phyloP scores from a whole-genome alignment of 495 filamentous ascomycete species.

The Aspergillus heteromorphus region DNA sequence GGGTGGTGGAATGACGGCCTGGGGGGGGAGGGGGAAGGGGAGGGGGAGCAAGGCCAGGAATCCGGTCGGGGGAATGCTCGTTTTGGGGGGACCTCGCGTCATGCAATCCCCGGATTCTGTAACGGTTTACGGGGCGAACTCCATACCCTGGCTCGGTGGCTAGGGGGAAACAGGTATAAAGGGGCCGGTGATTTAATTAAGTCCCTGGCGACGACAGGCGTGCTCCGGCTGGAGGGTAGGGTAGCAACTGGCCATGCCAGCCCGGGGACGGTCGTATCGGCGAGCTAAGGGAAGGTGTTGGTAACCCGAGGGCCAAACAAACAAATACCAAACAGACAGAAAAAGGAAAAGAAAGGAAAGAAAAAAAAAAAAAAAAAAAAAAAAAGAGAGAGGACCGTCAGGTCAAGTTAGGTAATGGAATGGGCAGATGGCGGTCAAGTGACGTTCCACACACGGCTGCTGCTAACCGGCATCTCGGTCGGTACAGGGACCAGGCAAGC shows the following conservation, averaged over 20 bases:
- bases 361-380: neutral
- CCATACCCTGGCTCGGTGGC: neutral
- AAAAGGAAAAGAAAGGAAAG: too few relatives aligned
- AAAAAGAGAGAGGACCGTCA: neutral
- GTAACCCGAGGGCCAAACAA: too few relatives aligned
- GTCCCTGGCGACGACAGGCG: neutral
- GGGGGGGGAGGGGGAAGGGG: too few relatives aligned
- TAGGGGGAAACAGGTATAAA: neutral
- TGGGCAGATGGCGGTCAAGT: slow-evolving; percentile 13
- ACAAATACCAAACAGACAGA: too few relatives aligned
- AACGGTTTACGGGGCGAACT: slow-evolving; percentile 1
- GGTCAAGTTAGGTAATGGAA: slow-evolving; percentile 19
- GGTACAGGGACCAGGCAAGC: neutral
- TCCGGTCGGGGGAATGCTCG: neutral
- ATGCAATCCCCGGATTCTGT: slow-evolving; percentile 4
- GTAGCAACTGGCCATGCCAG: too few relatives aligned
- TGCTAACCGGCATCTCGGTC: slow-evolving; percentile 21
- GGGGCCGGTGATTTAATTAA: neutral
- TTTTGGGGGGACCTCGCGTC: slow-evolving; percentile 2
- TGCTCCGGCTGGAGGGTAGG: neutral
- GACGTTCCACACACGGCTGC: slow-evolving; percentile 22
- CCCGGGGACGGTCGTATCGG: too few relatives aligned
- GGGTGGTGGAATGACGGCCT: neutral
- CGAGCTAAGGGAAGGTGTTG: too few relatives aligned
- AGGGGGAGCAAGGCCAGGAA: neutral